Evolutionary conservation across 1,284 basidiomycete genomes (phyloP).

Genomic region (Pyrrhoderma lamaoense): DNA sequence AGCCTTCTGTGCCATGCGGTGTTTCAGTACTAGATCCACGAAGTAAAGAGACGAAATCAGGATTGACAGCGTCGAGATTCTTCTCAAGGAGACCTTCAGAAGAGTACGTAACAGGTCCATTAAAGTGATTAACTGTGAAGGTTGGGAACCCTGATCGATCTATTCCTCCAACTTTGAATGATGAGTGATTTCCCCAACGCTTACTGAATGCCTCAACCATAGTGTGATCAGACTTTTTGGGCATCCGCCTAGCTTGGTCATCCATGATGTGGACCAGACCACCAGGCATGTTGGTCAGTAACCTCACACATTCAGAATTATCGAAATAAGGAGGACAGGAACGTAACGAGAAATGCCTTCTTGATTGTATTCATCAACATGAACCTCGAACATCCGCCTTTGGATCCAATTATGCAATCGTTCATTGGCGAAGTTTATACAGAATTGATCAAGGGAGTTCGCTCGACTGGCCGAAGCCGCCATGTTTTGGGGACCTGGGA

Average conservation of each 20-base stretch:
- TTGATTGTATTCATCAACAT: constrained; percentile 73
- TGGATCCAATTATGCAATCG: constrained; percentile 82
- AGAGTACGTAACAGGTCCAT: constrained; percentile 87
- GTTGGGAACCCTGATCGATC: constrained; percentile 79
- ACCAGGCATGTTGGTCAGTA: constrained; percentile 83
- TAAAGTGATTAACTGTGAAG: constrained; percentile 91
- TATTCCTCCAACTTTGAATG: constrained; percentile 74
- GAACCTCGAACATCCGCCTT: constrained; percentile 71
- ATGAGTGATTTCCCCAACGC: constrained; percentile 89
- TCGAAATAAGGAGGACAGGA: constrained; percentile 80
- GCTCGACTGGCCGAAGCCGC: constrained; percentile 53
- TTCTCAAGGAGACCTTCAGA: constrained; percentile 84
- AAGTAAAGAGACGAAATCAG: constrained; percentile 88
- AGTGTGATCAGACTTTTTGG: constrained; percentile 88
- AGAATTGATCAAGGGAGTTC: constrained; percentile 94
- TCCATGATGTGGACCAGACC: constrained; percentile 97
- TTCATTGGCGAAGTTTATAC: constrained; percentile 94
- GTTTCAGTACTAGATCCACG: constrained; percentile 46
- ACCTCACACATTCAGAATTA: constrained; percentile 83
- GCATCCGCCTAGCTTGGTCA: constrained; percentile 81
- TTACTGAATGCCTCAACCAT: constrained; percentile 95
- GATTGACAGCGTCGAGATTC: constrained; percentile 85
- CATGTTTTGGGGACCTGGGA: constrained; percentile 90
- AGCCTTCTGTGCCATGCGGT: constrained; percentile 47
- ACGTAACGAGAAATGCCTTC: constrained; percentile 77